Evolutionary conservation across 768 basidiomycete species (phyloP).

Genomic region (Tylopilus intermedius): DNA sequence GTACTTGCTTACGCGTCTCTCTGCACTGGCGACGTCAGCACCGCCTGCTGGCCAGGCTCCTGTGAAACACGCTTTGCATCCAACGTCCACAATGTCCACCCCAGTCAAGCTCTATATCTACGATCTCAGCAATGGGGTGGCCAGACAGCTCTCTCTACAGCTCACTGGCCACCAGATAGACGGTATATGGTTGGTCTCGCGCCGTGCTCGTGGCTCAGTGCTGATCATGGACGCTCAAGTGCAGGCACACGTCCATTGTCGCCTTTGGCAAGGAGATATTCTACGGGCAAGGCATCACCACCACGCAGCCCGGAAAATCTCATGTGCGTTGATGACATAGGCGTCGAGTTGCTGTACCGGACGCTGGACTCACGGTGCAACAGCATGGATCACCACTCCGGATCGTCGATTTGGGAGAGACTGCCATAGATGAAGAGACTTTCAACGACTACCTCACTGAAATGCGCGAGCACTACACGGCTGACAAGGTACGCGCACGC

Average conservation of each 20-base stretch:
- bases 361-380: not conserved
- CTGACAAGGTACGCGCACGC: slow-evolving; percentile 65
- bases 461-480: slow-evolving; percentile 76
- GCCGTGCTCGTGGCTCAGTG: not conserved
- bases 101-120: slow-evolving; percentile 83
- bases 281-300: slow-evolving; percentile 82
- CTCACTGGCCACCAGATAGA: slow-evolving; percentile 88
- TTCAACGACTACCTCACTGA: slow-evolving; percentile 79
- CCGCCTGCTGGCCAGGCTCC: slow-evolving; percentile 1
- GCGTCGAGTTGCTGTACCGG: not conserved
- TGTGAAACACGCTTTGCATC: not conserved
- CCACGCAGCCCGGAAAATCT: slow-evolving; percentile 69
- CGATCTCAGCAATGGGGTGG: slow-evolving; percentile 86
- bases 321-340: slow-evolving; percentile 50
- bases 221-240: slow-evolving; percentile 12
- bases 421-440: slow-evolving; percentile 75
- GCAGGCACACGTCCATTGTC: slow-evolving; percentile 90
- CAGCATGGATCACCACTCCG: slow-evolving; percentile 75
- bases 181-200: slow-evolving; percentile 72
- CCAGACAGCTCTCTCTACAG: slow-evolving; percentile 69
- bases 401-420: slow-evolving; percentile 71
- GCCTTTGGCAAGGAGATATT: slow-evolving; percentile 82
- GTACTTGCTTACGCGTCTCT: slow-evolving; percentile 17
- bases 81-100: slow-evolving; percentile 15
- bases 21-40: not conserved